A percentile compares a stretch with the other conserved stretches of the same genome.
phyloP scores from a whole-genome alignment of 2,329 filamentous ascomycete species.

The Calonectria pseudoturangicola region DNA sequence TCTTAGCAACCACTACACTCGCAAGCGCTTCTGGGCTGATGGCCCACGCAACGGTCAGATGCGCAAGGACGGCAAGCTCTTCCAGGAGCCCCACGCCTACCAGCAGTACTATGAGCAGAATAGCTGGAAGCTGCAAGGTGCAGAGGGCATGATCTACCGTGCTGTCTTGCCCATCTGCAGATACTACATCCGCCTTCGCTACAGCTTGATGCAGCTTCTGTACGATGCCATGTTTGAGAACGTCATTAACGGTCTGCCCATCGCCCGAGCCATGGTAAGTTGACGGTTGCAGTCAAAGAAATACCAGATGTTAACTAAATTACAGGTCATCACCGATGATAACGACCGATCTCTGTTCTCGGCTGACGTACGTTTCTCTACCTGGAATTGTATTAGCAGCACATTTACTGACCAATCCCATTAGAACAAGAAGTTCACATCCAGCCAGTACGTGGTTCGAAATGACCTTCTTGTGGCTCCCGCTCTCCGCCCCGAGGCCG shows the following conservation, averaged over 20 bases:
- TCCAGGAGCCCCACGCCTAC: background rate
- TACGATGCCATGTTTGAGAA: conserved; percentile 34
- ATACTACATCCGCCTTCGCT: conserved; percentile 27
- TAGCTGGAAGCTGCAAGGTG: background rate
- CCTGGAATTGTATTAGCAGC: background rate
- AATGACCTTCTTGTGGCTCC: conserved; percentile 28
- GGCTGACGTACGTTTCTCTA: background rate
- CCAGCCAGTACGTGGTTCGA: conserved; percentile 30
- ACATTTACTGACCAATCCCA: background rate
- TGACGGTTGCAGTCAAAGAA: background rate
- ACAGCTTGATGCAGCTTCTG: conserved; percentile 26
- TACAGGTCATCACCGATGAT: conserved; percentile 27
- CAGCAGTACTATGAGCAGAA: conserved; percentile 14
- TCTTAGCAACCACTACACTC: conserved; percentile 23
- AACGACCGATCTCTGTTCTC: conserved; percentile 22
- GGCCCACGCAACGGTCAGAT: background rate
- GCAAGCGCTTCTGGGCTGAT: background rate
- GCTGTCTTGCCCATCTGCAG: conserved; percentile 24
- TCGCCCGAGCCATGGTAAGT: conserved; percentile 32
- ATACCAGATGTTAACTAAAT: background rate
- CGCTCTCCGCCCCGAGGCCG: background rate
- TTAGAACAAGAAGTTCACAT: conserved; percentile 26
- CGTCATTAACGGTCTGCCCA: conserved; percentile 22
- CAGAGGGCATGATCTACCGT: background rate
- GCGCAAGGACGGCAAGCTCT: conserved; percentile 22